Conservation (phyloP, 495 filamentous ascomycete genomes). For the Alectoria sarmentosa region DNA sequence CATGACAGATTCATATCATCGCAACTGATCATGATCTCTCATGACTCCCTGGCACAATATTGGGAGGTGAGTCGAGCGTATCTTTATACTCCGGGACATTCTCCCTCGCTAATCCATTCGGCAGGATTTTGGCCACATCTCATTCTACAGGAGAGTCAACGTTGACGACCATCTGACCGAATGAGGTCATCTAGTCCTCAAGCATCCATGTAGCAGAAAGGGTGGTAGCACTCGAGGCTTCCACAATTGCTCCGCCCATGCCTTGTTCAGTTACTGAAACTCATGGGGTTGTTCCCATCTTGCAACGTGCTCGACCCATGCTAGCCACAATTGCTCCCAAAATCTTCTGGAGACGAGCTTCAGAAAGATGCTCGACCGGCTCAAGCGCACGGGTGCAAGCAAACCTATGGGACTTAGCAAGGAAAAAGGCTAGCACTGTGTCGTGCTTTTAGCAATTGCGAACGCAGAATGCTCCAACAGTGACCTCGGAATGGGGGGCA, state of each 20-base stretch:
- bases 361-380: too few relatives aligned
- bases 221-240: not conserved
- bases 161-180: conserved; percentile 47
- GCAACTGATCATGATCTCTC: conserved; percentile 73
- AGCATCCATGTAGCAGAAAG: not conserved
- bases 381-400: not conserved
- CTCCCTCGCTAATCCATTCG: conserved; percentile 1
- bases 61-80: conserved; percentile 48
- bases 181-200: not conserved
- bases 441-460: not conserved
- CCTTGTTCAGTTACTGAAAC: not conserved
- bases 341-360: not conserved
- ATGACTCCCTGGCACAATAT: conserved; percentile 69
- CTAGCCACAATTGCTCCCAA: not conserved
- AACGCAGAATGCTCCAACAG: not conserved
- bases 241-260: not conserved
- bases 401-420: not conserved
- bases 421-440: not conserved
- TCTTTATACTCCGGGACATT: not conserved
- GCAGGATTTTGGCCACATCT: conserved; percentile 65
- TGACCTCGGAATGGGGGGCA: not conserved
- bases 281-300: not conserved
- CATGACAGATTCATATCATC: conserved; percentile 65
- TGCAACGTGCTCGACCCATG: not conserved
- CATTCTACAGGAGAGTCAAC: conserved; percentile 71